phyloP scores from a whole-genome alignment of 305 asterid species.

The Fraxinus greggii region DNA sequence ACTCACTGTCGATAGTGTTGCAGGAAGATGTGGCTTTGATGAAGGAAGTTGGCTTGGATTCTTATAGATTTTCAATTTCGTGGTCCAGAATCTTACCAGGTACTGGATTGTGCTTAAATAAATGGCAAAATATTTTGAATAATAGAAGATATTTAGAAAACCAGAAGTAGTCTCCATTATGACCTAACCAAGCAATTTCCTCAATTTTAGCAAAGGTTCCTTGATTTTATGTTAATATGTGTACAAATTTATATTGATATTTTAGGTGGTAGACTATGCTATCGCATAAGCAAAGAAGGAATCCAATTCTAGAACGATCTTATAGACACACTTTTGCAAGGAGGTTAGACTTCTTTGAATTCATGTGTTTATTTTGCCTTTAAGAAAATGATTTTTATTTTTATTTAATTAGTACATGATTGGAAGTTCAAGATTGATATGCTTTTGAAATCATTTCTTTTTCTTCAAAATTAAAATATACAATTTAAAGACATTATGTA shows the following conservation, averaged over 20 bases:
- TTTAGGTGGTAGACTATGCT: conserved; percentile 22
- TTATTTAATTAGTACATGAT: not conserved
- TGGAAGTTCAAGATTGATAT: not conserved
- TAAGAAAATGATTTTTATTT: not conserved
- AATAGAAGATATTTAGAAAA: too few species aligned
- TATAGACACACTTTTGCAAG: conserved; percentile 8
- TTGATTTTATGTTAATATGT: not conserved
- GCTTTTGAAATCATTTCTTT: not conserved
- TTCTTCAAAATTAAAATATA: not conserved
- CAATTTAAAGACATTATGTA: not conserved
- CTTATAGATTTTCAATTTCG: conserved; percentile 29
- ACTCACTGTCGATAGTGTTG: not conserved
- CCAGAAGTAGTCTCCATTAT: not conserved
- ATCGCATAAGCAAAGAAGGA: conserved; percentile 21
- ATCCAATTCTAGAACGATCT: conserved; percentile 27
- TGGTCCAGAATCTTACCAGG: conserved; percentile 33
- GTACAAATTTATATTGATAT: not conserved
- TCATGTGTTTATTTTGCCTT: not conserved
- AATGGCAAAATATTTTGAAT: too few species aligned
- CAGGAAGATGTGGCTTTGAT: conserved; percentile 29
- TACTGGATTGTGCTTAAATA: not conserved
- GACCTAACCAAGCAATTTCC: too few species aligned
- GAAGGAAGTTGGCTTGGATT: conserved; percentile 23
- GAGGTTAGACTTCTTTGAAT: conserved; percentile 12
- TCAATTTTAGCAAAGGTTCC: too few species aligned